A percentile compares a stretch with the other conserved stretches of the same genome.
Conservation (phyloP, 179 eudicot genomes). For the Patellifolia procumbens region DNA sequence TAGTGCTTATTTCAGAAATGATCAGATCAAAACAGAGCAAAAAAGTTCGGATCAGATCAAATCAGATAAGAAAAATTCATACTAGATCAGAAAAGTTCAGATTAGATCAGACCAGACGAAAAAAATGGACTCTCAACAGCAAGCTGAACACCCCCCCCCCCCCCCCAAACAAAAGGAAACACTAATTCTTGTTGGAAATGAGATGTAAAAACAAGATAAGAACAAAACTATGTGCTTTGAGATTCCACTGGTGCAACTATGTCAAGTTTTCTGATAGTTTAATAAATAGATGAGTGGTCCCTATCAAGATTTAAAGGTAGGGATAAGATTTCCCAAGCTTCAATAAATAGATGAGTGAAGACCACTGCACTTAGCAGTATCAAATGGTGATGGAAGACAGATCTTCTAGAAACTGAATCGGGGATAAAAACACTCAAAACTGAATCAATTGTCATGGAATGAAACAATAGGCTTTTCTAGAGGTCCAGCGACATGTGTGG, state of each 20-base stretch:
- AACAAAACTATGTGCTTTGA: neutral
- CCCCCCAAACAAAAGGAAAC: neutral
- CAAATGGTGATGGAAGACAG: neutral
- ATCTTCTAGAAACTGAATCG: neutral
- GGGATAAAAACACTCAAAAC: neutral
- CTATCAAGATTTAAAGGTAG: neutral
- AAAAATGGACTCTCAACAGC: no score
- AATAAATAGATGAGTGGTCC: no score
- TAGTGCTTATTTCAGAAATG: no score
- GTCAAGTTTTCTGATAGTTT: conserved; percentile 15
- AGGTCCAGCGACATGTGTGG: neutral
- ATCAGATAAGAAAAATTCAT: no score
- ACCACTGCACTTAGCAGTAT: neutral
- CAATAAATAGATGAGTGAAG: neutral
- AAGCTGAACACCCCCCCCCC: neutral
- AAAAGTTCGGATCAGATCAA: no score
- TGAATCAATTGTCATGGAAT: neutral
- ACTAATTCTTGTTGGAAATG: neutral
- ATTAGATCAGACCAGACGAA: no score
- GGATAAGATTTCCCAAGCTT: neutral
- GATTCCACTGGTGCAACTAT: neutral
- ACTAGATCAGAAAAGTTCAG: no score
- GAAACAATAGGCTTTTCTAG: neutral
- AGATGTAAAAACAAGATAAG: neutral
- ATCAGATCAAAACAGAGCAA: no score